These are phyloP conservation scores for Letharia lupina DNA, from an alignment of 495 filamentous ascomycete species.

Conservation along the genomic window DNA sequence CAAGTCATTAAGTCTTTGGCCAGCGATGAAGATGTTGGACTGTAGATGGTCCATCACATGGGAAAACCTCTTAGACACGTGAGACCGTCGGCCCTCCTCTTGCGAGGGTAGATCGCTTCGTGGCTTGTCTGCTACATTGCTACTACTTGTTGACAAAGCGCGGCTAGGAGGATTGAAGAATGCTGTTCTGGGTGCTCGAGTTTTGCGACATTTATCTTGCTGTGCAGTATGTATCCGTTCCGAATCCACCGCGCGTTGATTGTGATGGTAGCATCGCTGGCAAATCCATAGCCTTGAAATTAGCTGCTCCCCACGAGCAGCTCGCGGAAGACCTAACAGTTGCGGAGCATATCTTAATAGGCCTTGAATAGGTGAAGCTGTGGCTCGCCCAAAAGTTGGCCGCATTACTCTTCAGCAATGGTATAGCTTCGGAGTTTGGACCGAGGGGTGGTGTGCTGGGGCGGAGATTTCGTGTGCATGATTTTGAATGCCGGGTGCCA, in stretches of 20 bases:
- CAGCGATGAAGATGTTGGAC: conserved; percentile 71
- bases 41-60: conserved; percentile 82
- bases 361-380: background rate
- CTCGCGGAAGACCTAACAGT: background rate
- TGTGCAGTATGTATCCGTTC: background rate
- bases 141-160: conserved; percentile 1
- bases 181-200: background rate
- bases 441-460: background rate
- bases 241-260: background rate
- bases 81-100: conserved; percentile 60
- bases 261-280: conserved; percentile 18
- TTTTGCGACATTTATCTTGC: background rate
- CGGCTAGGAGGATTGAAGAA: background rate
- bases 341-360: background rate
- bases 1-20: conserved; percentile 81
- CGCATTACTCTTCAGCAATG: conserved; percentile 1
- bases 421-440: background rate
- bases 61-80: conserved; percentile 64
- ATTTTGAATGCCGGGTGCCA: background rate
- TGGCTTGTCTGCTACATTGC: background rate
- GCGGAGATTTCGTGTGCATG: background rate
- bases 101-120: conserved; percentile 63
- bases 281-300: conserved; percentile 11
- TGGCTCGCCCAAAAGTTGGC: background rate
- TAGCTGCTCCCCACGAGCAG: background rate